phyloP scores from a whole-genome alignment of 805 yeast species.

The Candida andamanensis region DNA sequence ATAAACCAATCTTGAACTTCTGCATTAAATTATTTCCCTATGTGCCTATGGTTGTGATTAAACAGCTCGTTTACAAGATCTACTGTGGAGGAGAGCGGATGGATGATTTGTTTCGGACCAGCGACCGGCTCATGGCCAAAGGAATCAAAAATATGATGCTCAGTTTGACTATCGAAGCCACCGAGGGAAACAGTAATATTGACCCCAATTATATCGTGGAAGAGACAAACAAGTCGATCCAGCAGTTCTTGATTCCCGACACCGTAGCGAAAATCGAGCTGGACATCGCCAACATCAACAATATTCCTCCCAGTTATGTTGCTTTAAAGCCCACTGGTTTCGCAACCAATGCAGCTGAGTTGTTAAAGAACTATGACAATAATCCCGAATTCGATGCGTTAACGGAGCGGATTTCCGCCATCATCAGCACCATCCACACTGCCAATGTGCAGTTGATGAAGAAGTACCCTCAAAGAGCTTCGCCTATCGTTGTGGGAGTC shows the following conservation, averaged over 20 bases:
- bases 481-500: conserved; percentile 72
- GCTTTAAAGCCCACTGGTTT: conserved; percentile 94
- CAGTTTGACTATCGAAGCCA: conserved; percentile 89
- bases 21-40: conserved; percentile 67
- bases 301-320: conserved; percentile 84
- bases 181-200: conserved; percentile 67
- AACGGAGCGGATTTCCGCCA: conserved; percentile 58
- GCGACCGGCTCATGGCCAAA: conserved; percentile 57
- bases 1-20: conserved; percentile 54
- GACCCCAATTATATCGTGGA: conserved; percentile 55
- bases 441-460: conserved; percentile 47
- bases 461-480: conserved; percentile 56
- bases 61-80: conserved; percentile 68
- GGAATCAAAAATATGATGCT: conserved; percentile 94
- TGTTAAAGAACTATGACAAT: conserved; percentile 52
- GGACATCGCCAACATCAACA: conserved; percentile 46
- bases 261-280: conserved; percentile 51
- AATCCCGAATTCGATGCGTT: conserved; percentile 49
- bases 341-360: conserved; percentile 68
- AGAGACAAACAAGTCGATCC: conserved; percentile 64
- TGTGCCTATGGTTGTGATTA: conserved; percentile 67
- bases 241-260: conserved; percentile 65
- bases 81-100: conserved; percentile 89
- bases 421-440: conserved; percentile 52
- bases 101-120: conserved; percentile 65